These are phyloP conservation scores for Gypsophila paniculata DNA, from an alignment of 179 eudicot genomes.

Conservation along the genomic window DNA sequence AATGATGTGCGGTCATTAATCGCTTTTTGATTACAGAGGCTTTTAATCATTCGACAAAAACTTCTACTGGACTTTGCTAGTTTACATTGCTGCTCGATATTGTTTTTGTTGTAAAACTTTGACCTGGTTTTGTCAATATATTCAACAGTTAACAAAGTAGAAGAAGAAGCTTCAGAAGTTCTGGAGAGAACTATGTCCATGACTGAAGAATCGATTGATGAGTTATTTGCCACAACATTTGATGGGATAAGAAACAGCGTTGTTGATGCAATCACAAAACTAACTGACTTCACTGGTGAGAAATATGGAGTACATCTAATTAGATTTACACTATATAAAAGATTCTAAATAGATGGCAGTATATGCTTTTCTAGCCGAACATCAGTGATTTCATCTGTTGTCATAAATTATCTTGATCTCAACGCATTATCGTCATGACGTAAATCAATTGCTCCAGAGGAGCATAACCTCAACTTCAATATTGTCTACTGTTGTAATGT, in stretches of 20 bases:
- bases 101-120: constrained; percentile 8
- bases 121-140: constrained; percentile 5
- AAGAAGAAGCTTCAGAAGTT: constrained; percentile 36
- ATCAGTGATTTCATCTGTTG: background rate
- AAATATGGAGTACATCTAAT: background rate
- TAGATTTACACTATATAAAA: too few relatives aligned
- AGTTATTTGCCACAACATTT: constrained; percentile 75
- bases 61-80: background rate
- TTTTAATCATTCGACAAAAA: background rate
- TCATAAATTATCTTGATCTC: too few relatives aligned
- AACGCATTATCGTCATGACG: too few relatives aligned
- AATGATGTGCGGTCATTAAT: background rate
- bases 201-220: constrained; percentile 62
- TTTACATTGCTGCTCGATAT: background rate
- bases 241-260: constrained; percentile 63
- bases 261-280: constrained; percentile 47
- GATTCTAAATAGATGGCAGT: too few relatives aligned
- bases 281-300: constrained; percentile 66
- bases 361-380: too few relatives aligned
- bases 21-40: background rate
- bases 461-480: background rate
- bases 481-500: background rate
- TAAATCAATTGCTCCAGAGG: background rate
- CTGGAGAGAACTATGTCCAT: constrained; percentile 40
- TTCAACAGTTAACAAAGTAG: constrained; percentile 42